These are phyloP conservation scores for Apiotrichum akiyoshidainum DNA, from an alignment of 1,284 basidiomycete genomes.

Conservation along the genomic window DNA sequence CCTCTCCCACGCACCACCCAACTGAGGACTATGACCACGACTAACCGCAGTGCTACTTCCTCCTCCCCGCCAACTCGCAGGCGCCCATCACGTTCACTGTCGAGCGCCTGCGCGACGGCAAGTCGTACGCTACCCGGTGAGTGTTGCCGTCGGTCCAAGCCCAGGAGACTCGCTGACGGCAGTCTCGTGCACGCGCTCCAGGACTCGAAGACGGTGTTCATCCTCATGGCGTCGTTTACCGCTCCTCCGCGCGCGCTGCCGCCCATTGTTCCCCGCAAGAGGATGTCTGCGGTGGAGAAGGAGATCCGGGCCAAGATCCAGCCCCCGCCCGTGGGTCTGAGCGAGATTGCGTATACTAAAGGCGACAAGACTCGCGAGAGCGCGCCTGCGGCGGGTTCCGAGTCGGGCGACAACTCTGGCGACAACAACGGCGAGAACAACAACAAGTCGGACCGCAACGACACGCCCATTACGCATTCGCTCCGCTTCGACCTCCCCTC, in stretches of 20 bases:
- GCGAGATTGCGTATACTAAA: neutral
- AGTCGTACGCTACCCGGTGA: slow-evolving; percentile 34
- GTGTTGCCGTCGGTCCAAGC: no score
- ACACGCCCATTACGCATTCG: slow-evolving; percentile 17
- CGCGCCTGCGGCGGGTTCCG: neutral
- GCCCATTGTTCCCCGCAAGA: neutral
- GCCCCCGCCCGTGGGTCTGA: neutral
- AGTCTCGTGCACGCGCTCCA: slow-evolving; percentile 73
- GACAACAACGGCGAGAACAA: neutral
- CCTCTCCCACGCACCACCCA: no score
- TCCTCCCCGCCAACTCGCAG: slow-evolving; percentile 61
- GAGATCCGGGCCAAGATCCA: neutral
- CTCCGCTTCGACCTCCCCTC: slow-evolving; percentile 16
- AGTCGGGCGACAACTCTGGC: neutral
- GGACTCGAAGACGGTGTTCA: slow-evolving; percentile 71
- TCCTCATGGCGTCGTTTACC: slow-evolving; percentile 82
- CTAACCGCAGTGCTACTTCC: slow-evolving; percentile 43
- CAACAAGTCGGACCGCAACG: slow-evolving; percentile 11
- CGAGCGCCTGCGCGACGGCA: slow-evolving; percentile 71
- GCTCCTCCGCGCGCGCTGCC: slow-evolving; percentile 53
- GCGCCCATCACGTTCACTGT: slow-evolving; percentile 80
- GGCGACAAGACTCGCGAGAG: neutral
- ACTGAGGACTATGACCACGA: no score
- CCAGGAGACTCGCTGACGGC: slow-evolving; percentile 54
- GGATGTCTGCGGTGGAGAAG: neutral